Evolutionary conservation across 1,284 basidiomycete genomes (phyloP).

Genomic region (Ceratobasidium sp.): DNA sequence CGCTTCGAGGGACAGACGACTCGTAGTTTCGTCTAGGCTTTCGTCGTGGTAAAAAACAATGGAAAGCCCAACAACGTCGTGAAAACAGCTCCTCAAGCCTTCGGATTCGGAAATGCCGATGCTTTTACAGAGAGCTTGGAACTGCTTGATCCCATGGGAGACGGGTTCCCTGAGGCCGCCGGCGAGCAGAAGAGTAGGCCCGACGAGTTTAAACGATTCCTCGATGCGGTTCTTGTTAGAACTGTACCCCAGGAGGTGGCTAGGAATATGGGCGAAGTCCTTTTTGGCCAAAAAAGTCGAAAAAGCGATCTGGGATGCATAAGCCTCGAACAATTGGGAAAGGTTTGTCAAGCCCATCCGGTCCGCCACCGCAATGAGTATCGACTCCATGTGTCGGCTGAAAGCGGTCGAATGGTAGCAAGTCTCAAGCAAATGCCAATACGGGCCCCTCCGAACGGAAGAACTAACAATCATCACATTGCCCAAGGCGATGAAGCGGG

Average conservation of each 20-base stretch:
- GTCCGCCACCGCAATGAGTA: slow-evolving; percentile 67
- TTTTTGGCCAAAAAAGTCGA: slow-evolving; percentile 60
- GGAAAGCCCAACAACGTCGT: slow-evolving; percentile 71
- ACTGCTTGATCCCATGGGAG: slow-evolving; percentile 55
- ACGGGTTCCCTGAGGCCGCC: slow-evolving; percentile 46
- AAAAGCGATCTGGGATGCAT: slow-evolving; percentile 77
- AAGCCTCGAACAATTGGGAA: slow-evolving; percentile 76
- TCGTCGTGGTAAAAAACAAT: slow-evolving; percentile 58
- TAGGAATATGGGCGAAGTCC: slow-evolving; percentile 71
- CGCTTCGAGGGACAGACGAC: slow-evolving; percentile 34
- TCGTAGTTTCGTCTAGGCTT: slow-evolving; percentile 37
- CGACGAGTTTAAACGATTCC: slow-evolving; percentile 66
- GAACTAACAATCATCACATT: slow-evolving; percentile 87
- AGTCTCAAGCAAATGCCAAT: slow-evolving; percentile 86
- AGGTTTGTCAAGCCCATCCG: slow-evolving; percentile 72
- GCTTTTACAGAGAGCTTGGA: slow-evolving; percentile 69
- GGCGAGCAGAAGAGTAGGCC: slow-evolving; percentile 62
- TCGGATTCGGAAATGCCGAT: slow-evolving; percentile 59
- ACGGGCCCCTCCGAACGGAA: slow-evolving; percentile 79
- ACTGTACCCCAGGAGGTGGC: slow-evolving; percentile 75
- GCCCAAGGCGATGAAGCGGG: slow-evolving; percentile 76
- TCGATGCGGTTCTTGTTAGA: slow-evolving; percentile 62
- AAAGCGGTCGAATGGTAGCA: slow-evolving; percentile 55
- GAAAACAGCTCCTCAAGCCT: slow-evolving; percentile 70
- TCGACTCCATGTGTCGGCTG: slow-evolving; percentile 65